Percentiles rank a stretch among this genome's conserved stretches.
phyloP scores from a whole-genome alignment of 495 filamentous ascomycete species.

The Neurospora sp. region DNA sequence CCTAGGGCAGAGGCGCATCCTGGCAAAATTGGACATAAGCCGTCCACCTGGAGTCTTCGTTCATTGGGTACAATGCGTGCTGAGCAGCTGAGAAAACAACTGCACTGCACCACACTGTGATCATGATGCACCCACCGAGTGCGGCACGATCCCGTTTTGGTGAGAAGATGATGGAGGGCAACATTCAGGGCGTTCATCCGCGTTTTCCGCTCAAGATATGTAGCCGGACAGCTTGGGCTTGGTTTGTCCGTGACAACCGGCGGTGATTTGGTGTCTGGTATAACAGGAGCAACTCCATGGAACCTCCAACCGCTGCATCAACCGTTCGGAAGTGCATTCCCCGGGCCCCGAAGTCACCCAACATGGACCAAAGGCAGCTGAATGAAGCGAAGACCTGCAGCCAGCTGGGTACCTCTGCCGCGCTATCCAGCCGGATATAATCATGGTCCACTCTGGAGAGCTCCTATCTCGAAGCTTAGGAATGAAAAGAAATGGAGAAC shows the following conservation, averaged over 20 bases:
- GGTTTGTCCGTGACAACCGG: not conserved
- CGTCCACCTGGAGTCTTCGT: not conserved
- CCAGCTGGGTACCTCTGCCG: not conserved
- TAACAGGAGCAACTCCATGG: not conserved
- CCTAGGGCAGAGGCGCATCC: not conserved
- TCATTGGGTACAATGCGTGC: not conserved
- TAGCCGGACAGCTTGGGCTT: not conserved
- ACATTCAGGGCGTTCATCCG: not conserved
- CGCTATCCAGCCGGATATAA: not conserved
- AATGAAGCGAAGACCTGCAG: not conserved
- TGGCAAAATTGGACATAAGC: not conserved
- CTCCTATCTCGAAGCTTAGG: not conserved
- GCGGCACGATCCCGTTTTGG: not conserved
- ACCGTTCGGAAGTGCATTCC: not conserved
- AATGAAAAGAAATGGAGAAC: not conserved
- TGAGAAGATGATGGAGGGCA: not conserved
- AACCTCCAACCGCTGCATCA: not conserved
- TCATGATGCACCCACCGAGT: not conserved
- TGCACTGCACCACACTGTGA: not conserved
- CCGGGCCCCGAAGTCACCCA: not conserved
- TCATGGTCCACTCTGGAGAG: not conserved
- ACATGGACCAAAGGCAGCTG: not conserved
- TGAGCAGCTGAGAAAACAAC: not conserved
- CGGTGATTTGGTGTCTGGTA: not conserved
- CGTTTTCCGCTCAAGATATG: not conserved